phyloP scores from a whole-genome alignment of 176 grass and related monocot genomes.

The Bothriochloa decipiens region DNA sequence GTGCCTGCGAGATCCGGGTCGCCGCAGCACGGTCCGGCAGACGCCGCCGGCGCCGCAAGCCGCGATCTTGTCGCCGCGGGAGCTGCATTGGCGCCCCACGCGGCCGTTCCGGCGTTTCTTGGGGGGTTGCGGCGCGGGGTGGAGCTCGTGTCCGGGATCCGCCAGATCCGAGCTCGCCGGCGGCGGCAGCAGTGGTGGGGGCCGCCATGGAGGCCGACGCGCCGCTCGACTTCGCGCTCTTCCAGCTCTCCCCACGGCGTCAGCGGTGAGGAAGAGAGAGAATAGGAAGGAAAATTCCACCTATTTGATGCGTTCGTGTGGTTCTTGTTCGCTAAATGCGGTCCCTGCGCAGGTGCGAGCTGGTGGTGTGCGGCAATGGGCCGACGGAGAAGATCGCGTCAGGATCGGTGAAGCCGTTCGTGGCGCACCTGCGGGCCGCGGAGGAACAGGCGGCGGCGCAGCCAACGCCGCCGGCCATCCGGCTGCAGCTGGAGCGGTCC shows the following conservation, averaged over 20 bases:
- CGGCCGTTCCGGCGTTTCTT: constrained; percentile 39
- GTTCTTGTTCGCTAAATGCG: constrained; percentile 39
- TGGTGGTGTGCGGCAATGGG: constrained; percentile 88
- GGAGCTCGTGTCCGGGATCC: constrained; percentile 41
- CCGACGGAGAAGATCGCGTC: constrained; percentile 96
- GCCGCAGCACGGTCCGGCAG: constrained; percentile 2
- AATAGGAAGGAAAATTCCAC: constrained; percentile 15
- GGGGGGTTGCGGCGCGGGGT: constrained; percentile 7
- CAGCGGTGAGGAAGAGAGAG: constrained; percentile 58
- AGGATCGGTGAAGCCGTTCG: constrained; percentile 88
- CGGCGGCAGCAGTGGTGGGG: constrained; percentile 20
- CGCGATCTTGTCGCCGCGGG: constrained; percentile 40
- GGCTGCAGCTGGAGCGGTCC: constrained; percentile 65
- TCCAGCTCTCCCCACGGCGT: constrained; percentile 91
- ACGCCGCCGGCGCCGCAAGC: background rate
- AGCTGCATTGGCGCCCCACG: constrained; percentile 52
- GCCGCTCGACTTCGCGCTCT: constrained; percentile 85
- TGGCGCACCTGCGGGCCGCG: constrained; percentile 77
- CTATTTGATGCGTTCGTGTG: constrained; percentile 22
- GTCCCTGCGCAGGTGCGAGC: constrained; percentile 69
- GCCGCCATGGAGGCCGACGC: constrained; percentile 67
- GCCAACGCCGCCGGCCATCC: constrained; percentile 52
- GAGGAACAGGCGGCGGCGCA: constrained; percentile 76
- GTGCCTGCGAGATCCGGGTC: constrained; percentile 50
- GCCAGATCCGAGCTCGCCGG: constrained; percentile 49